Evolutionary conservation across 352 stramenopile species (phyloP).

Genomic region (Phytophthora lateralis): DNA sequence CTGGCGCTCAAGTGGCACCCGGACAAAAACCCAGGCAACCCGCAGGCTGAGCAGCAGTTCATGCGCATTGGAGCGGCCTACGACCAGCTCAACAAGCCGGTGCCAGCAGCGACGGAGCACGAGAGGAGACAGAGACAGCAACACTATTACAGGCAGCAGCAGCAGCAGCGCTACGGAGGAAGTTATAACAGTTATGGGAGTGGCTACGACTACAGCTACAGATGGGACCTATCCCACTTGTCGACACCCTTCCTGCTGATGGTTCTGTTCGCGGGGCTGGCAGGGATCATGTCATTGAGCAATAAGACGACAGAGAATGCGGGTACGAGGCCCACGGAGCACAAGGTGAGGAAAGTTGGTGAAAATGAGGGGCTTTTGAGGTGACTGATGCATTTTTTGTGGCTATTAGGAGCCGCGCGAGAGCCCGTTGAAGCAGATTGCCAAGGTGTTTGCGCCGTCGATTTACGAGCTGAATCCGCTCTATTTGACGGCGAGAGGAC

Average conservation of each 20-base stretch:
- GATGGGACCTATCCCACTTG: constrained; percentile 38
- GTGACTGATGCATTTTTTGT: background rate
- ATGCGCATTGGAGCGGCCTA: constrained; percentile 79
- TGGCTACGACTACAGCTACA: constrained; percentile 30
- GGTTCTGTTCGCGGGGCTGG: constrained; percentile 44
- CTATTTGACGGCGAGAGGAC: constrained; percentile 65
- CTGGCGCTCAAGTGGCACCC: constrained; percentile 91
- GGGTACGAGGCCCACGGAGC: background rate
- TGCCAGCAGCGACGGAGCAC: constrained; percentile 10
- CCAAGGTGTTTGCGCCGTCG: constrained; percentile 74
- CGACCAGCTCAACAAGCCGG: constrained; percentile 50
- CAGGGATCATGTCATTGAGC: constrained; percentile 54
- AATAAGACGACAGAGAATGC: constrained; percentile 23
- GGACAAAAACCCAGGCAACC: constrained; percentile 85
- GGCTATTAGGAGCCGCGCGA: constrained; percentile 15
- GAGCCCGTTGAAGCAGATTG: constrained; percentile 56
- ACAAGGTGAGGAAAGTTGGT: background rate
- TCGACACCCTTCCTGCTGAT: constrained; percentile 59
- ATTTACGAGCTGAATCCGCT: constrained; percentile 68
- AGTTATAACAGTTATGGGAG: constrained; percentile 1
- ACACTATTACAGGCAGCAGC: constrained; percentile 52
- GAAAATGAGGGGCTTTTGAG: background rate
- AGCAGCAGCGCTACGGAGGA: constrained; percentile 44
- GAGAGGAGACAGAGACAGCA: constrained; percentile 38
- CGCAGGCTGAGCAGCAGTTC: constrained; percentile 73